Base-by-base conservation (phyloP, 73 alveolate genomes). In the Vitrella brassicaformis region DNA sequence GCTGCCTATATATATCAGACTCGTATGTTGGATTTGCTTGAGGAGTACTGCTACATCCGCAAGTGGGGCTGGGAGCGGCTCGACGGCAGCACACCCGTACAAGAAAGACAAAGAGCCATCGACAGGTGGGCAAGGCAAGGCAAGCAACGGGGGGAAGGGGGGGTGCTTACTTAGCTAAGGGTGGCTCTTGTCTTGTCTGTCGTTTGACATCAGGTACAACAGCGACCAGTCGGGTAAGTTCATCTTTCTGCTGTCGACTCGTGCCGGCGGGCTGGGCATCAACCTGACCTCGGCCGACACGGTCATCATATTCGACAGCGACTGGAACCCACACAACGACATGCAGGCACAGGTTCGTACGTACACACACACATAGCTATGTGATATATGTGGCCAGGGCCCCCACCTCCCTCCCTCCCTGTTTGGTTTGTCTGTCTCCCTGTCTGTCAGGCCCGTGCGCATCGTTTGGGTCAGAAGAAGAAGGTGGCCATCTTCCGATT, bases 261-360 rank as follows among this genome's bases (percentile, higher is more conserved):
- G 96, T 74, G 98, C 98, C 25, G 99, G 99, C 30, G 99, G 99
- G 31, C 86, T 94, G 25, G 99, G 99, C 27, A 92, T 96, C 70
- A 96, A 92, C 87, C 87, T 96, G 81, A 96, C 99, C 7, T 87
- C 96, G 30, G 98, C 99, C 0, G 89, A 94, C 81, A 95, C 94
- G 7, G 99, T 96, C n/a, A 93, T 96, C 26, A 96, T 96, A 80
- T 96, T 91, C 84, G 99, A 96, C 78, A 89, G 94, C 81, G 98
- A 94, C 80, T 96, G 99, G 98, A 96, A 96, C 82, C 99, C 98
- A 31, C 88, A 93, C 79, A 96, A 96, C 82, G 99, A 94, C 84
- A 85, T 92, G 77, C 91, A 92, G 75, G 56, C 56, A 39, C 56
- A 39, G 56, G 56, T n/a, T n/a, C n/a, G n/a, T n/a, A n/a, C n/a